phyloP scores from a whole-genome alignment of 2,329 filamentous ascomycete genomes.

The Talaromyces funiculosus region DNA sequence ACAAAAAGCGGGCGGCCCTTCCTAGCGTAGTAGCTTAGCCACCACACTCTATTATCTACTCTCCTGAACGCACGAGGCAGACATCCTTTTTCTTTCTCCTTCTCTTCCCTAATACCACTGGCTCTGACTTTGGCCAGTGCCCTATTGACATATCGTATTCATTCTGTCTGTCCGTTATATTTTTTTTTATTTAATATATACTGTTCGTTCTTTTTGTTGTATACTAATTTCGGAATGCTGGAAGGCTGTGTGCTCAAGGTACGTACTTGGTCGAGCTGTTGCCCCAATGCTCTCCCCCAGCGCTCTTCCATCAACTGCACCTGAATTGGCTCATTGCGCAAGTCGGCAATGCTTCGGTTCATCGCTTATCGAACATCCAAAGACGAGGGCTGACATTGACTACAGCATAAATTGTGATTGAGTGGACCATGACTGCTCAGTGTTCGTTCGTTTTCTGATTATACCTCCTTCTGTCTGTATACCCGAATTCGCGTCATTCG shows the following conservation, averaged over 20 bases:
- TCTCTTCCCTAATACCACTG: background rate
- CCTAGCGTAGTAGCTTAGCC: background rate
- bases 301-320: background rate
- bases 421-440: conserved; percentile 3
- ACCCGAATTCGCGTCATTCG: background rate
- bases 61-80: conserved; percentile 6
- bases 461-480: background rate
- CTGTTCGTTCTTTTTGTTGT: background rate
- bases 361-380: background rate
- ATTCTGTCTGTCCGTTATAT: background rate
- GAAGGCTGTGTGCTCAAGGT: background rate
- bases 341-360: background rate
- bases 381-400: background rate
- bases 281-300: background rate
- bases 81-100: background rate
- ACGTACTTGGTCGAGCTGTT: background rate
- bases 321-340: background rate
- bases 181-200: background rate
- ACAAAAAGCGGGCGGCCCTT: conserved; percentile 3
- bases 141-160: background rate
- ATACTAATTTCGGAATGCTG: conserved; percentile 2
- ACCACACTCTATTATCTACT: background rate
- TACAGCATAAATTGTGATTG: background rate
- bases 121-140: background rate
- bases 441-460: background rate